These are phyloP conservation scores for Lipomyces orientalis DNA, from an alignment of 805 yeast species.

Conservation along the genomic window DNA sequence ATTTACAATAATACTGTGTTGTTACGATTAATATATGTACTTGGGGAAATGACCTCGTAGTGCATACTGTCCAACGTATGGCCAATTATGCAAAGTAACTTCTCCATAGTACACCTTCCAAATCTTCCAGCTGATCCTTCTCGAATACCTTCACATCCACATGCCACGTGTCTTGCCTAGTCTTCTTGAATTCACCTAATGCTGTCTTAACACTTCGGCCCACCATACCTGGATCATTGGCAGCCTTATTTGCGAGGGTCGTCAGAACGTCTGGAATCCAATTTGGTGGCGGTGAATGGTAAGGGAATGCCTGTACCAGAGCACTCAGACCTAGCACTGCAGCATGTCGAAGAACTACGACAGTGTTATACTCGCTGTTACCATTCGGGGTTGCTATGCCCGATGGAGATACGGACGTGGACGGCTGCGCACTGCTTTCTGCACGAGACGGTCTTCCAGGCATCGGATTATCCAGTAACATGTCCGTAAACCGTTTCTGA, in stretches of 20 bases:
- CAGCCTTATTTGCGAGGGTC: constrained; percentile 70
- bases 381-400: constrained; percentile 23
- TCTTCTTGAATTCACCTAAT: constrained; percentile 83
- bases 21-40: background rate
- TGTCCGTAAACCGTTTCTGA: constrained; percentile 53
- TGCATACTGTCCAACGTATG: background rate
- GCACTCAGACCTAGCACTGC: constrained; percentile 90
- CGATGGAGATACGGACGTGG: constrained; percentile 12
- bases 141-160: constrained; percentile 78
- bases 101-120: constrained; percentile 93
- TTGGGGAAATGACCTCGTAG: background rate
- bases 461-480: constrained; percentile 48
- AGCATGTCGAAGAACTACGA: constrained; percentile 66
- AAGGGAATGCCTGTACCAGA: constrained; percentile 86
- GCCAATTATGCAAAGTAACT: constrained; percentile 75
- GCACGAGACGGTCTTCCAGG: constrained; percentile 34
- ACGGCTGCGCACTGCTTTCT: constrained; percentile 34
- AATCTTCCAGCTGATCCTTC: constrained; percentile 79
- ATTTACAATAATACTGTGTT: background rate
- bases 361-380: constrained; percentile 44
- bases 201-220: constrained; percentile 84
- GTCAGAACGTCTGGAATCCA: constrained; percentile 85
- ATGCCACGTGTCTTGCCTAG: constrained; percentile 96
- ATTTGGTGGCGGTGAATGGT: constrained; percentile 83
- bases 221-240: constrained; percentile 74